phyloP scores from a whole-genome alignment of 805 yeast genomes.

The Ogataea allantospora region DNA sequence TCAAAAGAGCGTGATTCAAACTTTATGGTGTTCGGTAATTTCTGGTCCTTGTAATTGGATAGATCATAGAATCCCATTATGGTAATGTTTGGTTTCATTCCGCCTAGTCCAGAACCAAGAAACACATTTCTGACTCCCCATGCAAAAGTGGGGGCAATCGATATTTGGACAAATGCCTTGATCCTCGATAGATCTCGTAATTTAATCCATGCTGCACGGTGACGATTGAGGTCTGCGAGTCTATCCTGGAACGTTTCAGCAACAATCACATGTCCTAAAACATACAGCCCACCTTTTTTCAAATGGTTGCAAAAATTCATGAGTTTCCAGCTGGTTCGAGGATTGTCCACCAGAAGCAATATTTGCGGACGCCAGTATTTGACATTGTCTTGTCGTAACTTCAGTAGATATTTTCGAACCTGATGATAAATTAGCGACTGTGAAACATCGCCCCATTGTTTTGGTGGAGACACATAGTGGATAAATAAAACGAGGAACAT shows the following conservation, averaged over 20 bases:
- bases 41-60: slow-evolving; percentile 19
- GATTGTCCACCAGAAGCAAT: slow-evolving; percentile 82
- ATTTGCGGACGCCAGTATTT: slow-evolving; percentile 99
- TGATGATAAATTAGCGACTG: slow-evolving; percentile 95
- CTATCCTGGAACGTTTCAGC: slow-evolving; percentile 60
- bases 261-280: slow-evolving; percentile 87
- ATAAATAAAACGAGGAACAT: slow-evolving; percentile 69
- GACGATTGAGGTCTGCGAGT: slow-evolving; percentile 66
- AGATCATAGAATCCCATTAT: slow-evolving; percentile 87
- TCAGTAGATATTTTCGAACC: slow-evolving; percentile 82
- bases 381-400: slow-evolving; percentile 87
- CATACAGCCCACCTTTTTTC: slow-evolving; percentile 92
- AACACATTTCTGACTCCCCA: slow-evolving; percentile 96
- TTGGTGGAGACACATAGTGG: slow-evolving; percentile 91
- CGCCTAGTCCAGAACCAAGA: slow-evolving; percentile 95
- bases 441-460: slow-evolving; percentile 97
- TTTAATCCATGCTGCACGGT: slow-evolving; percentile 79
- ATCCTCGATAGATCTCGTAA: slow-evolving; percentile 73
- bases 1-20: slow-evolving; percentile 26
- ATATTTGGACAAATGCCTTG: slow-evolving; percentile 93
- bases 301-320: slow-evolving; percentile 91
- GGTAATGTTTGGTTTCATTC: slow-evolving; percentile 95
- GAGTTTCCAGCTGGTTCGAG: slow-evolving; percentile 87
- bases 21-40: slow-evolving; percentile 20
- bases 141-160: slow-evolving; percentile 79